Evolutionary conservation across 371 early-diverging fungal genomes (phyloP).

Genomic region (Actinomucor elegans): DNA sequence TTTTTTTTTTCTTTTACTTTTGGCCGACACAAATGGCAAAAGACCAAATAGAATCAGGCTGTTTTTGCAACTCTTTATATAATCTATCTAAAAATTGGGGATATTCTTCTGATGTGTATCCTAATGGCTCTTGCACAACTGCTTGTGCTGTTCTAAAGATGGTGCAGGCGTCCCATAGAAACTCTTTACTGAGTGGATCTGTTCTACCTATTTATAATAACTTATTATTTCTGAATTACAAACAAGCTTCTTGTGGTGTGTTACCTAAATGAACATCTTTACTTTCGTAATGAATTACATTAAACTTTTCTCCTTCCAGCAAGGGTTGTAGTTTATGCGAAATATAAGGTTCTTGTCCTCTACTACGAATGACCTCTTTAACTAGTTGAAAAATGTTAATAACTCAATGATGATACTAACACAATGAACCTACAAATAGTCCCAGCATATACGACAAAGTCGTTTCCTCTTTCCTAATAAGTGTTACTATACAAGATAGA

Average conservation of each 20-base stretch:
- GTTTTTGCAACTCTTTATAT: constrained; percentile 9
- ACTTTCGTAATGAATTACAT: constrained; percentile 20
- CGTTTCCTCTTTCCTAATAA: constrained; percentile 33
- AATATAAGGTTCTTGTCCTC: constrained; percentile 54
- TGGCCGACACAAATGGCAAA: constrained; percentile 19
- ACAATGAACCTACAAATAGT: constrained; percentile 28
- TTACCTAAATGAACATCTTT: constrained; percentile 20
- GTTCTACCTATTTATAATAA: constrained; percentile 7
- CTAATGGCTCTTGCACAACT: constrained; percentile 7
- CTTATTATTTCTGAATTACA: no score
- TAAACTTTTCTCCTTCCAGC: constrained; percentile 31
- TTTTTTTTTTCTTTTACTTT: constrained; percentile 10
- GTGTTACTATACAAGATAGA: no score
- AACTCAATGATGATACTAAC: neutral
- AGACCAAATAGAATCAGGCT: constrained; percentile 23
- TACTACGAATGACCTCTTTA: constrained; percentile 21
- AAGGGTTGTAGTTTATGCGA: constrained; percentile 36
- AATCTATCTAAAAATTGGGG: constrained; percentile 16
- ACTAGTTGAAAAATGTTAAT: constrained; percentile 9
- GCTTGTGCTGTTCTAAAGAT: constrained; percentile 16
- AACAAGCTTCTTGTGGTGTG: no score
- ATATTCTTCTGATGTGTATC: neutral
- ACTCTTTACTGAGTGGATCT: constrained; percentile 20
- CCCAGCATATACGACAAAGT: constrained; percentile 25
- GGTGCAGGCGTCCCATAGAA: constrained; percentile 16